Evolutionary conservation across 2,329 filamentous ascomycete genomes (phyloP), one percentile per base, ranked within the genome.

Genomic region (Aspergillus udagawae): DNA sequence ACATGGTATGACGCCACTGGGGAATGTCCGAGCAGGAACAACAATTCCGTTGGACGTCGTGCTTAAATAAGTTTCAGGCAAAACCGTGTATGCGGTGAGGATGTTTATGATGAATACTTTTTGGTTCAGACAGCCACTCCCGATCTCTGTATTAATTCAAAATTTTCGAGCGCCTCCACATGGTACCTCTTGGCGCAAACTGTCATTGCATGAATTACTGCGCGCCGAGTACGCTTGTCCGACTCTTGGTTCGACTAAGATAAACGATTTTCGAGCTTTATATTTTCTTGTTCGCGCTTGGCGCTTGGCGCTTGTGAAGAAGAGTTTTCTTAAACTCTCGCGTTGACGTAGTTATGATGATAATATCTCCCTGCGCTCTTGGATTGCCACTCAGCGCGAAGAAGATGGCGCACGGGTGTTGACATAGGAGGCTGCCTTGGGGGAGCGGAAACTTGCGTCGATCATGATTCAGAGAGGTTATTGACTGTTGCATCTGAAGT

Each of bases 31-130:
- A 27, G 23, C 53, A 51, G 53, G 48, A 55, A 55, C 53, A 44
- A 27, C 25, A n/a, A 29, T 10, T 41, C 21, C 32, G 2, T 17
- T 38, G 32, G 6, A 6, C 14, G n/a, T 38, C 6, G 14, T 17
- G 14, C 5, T 38, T 38, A 38, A 17, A 38, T 38, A 7, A 35
- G 6, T 17, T 7, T 17, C 32, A 17, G 21, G 27, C 29, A 49
- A 49, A 38, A 9, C 32, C 28, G 6, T 38, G 12, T 28, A 14
- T 48, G 47, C 28, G 51, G 44, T 35, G 35, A 29, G 52, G 52
- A n/a, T 25, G 45, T 9, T 38, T n/a, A 21, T 47, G 48, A 57
- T 60, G 58, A 55, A 55, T 32, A 49, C 57, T 60, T 32, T 35
- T 52, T 50, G 49, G 42, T 49, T 35, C n/a, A n/a, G n/a, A n/a